Percentiles rank a stretch among this genome's conserved stretches.
phyloP scores from a whole-genome alignment of 2,329 filamentous ascomycete species.

The Colletotrichum incanum region DNA sequence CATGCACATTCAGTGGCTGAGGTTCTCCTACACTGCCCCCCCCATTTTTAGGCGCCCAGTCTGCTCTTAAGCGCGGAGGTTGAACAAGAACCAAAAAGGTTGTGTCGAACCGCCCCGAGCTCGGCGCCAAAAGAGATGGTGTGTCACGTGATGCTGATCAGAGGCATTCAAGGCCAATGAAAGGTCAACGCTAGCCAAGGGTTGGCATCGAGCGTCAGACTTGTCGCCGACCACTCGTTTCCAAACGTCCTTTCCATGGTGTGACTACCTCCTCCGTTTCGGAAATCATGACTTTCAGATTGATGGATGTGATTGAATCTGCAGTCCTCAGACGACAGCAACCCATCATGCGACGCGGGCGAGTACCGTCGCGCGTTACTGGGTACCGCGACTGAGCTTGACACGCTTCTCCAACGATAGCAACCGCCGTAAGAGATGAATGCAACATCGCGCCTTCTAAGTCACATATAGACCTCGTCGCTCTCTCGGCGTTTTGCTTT shows the following conservation, averaged over 20 bases:
- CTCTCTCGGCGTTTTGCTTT: not conserved
- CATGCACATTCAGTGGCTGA: slow-evolving; percentile 41
- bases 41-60: slow-evolving; percentile 36
- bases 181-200: not conserved
- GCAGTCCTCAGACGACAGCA: slow-evolving; percentile 24
- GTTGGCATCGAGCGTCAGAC: slow-evolving; percentile 9
- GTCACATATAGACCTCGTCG: slow-evolving; percentile 39
- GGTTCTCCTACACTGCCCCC: slow-evolving; percentile 26
- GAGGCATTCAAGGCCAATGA: slow-evolving; percentile 28
- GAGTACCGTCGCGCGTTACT: slow-evolving; percentile 14
- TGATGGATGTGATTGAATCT: slow-evolving; percentile 38
- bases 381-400: slow-evolving; percentile 22
- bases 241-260: slow-evolving; percentile 10
- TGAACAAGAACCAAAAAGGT: slow-evolving; percentile 14
- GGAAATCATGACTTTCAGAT: slow-evolving; percentile 11
- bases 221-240: slow-evolving; percentile 39
- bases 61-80: slow-evolving; percentile 37
- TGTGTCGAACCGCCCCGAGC: slow-evolving; percentile 26
- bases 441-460: slow-evolving; percentile 11
- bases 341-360: slow-evolving; percentile 9
- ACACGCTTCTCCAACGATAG: slow-evolving; percentile 34
- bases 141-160: slow-evolving; percentile 39
- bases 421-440: slow-evolving; percentile 26
- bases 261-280: slow-evolving; percentile 41
- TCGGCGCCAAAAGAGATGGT: slow-evolving; percentile 14